Base-by-base conservation (phyloP, 2,329 filamentous ascomycete species). In the Aspergillus ochraceoroseus region DNA sequence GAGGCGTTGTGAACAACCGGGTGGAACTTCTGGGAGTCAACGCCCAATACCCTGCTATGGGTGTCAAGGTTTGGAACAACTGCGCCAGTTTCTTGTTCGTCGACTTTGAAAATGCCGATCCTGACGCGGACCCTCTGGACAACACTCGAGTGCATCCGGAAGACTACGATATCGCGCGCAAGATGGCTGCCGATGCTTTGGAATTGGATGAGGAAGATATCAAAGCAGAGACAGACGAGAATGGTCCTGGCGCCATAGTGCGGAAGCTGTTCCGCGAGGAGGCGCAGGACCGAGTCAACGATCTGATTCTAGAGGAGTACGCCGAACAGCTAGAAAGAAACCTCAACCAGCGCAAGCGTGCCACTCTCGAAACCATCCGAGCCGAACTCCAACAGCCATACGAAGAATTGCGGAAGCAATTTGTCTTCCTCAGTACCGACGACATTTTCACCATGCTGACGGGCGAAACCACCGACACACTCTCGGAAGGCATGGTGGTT, bases 131-230 rank as follows among this genome's bases (percentile, higher is more conserved):
- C 61, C 94, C 94, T 43, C 75, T 98, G 17, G 92, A 98, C 66
- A 94, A 92, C 61, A 98, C 92, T 32, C 85, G 92, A 70, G 88
- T 98, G 12, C 92, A 98, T 58, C 92, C 92, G 1, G 92, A 98
- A 70, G 92, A 98, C 62, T 98, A 98, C 65, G 92, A 98, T 54
- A 82, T 98, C 47, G 92, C 88, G 33, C 86, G 90, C 54, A 98
- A 98, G 69, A 96, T 98, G 83, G 92, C 92, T 13, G 92, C 92
- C 3, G 92, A 98, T 71, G 92, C 92, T 11, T 73, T 98, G 32
- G 90, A 95, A 61, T 75, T 98, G 52, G 92, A 98, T 54, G 92
- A 98, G 67, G 92, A 98, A 70, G 92, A 98, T 57, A 87, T 98
- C 61, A 94, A 95, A 66, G 87, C 85, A 1, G 89, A 96, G 67